These are phyloP conservation scores for Cutaneotrichosporon sp. DNA, from an alignment of 1,284 basidiomycete species.

Conservation along the genomic window DNA sequence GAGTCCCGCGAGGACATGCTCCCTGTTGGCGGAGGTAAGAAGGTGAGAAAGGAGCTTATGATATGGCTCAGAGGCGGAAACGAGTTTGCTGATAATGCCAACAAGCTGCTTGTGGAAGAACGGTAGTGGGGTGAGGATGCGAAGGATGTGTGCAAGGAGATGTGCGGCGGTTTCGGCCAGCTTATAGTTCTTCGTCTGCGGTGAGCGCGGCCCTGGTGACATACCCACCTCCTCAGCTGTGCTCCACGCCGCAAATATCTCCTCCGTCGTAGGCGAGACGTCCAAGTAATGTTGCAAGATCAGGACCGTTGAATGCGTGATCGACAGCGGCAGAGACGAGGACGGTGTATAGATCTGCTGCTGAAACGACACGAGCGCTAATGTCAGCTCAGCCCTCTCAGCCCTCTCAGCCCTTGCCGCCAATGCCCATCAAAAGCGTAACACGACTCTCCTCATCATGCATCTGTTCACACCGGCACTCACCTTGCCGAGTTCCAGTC, in stretches of 20 bases:
- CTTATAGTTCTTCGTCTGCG: conserved; percentile 35
- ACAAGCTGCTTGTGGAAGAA: conserved; percentile 46
- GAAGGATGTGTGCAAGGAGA: conserved; percentile 41
- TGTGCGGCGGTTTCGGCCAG: conserved; percentile 36
- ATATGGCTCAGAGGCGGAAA: conserved; percentile 37
- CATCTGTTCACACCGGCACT: conserved; percentile 8
- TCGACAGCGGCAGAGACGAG: conserved; percentile 40
- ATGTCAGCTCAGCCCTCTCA: conserved; percentile 2
- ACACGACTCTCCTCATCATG: not conserved
- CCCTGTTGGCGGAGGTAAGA: conserved; percentile 40
- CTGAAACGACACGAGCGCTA: conserved; percentile 45
- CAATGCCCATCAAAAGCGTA: too few relatives aligned
- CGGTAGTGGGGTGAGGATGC: conserved; percentile 42
- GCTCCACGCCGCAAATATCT: conserved; percentile 47
- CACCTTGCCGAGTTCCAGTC: conserved; percentile 40
- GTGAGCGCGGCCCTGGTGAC: not conserved
- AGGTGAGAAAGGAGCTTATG: conserved; percentile 40
- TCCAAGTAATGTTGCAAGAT: conserved; percentile 49
- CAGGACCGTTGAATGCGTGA: conserved; percentile 44
- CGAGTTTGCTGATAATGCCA: conserved; percentile 41
- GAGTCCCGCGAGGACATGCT: conserved; percentile 40
- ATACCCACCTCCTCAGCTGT: conserved; percentile 38
- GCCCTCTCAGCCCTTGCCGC: too few relatives aligned
- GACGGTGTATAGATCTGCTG: conserved; percentile 45
- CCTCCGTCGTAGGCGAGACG: conserved; percentile 42